phyloP scores from a whole-genome alignment of 768 basidiomycete species.

The Tylopilus rubrobrunneus region DNA sequence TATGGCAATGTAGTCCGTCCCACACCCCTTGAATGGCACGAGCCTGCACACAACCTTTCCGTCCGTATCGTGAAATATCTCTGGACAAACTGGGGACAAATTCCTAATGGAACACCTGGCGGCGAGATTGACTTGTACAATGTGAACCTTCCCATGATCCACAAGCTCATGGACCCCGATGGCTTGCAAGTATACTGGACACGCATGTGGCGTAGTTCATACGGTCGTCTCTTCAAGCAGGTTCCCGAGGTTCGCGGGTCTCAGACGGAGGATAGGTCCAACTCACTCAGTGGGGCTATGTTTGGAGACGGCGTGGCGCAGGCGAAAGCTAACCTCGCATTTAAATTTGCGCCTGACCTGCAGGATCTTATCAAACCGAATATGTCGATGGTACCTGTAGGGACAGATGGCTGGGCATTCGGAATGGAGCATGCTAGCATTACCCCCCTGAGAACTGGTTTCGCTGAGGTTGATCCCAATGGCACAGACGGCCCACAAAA shows the following conservation, averaged over 20 bases:
- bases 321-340: slow-evolving; percentile 45
- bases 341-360: slow-evolving; percentile 77
- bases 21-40: slow-evolving; percentile 52
- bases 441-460: slow-evolving; percentile 72
- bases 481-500: slow-evolving; percentile 5
- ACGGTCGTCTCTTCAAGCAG: slow-evolving; percentile 73
- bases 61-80: slow-evolving; percentile 66
- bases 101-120: slow-evolving; percentile 51
- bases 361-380: slow-evolving; percentile 60
- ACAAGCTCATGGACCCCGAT: slow-evolving; percentile 52
- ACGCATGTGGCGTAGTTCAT: slow-evolving; percentile 79
- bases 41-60: slow-evolving; percentile 72
- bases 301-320: slow-evolving; percentile 1
- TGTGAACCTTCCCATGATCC: slow-evolving; percentile 83
- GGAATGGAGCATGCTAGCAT: slow-evolving; percentile 67
- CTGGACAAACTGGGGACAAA: slow-evolving; percentile 83
- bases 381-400: slow-evolving; percentile 57
- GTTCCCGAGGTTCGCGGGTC: slow-evolving; percentile 23
- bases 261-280: slow-evolving; percentile 25
- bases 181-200: slow-evolving; percentile 78
- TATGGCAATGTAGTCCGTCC: slow-evolving; percentile 79
- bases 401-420: slow-evolving; percentile 82
- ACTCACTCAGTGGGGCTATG: slow-evolving; percentile 28
- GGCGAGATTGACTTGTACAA: slow-evolving; percentile 80
- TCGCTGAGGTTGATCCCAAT: slow-evolving; percentile 48